phyloP scores from a whole-genome alignment of 306 rosid genomes.

The Cucurbita pepo region DNA sequence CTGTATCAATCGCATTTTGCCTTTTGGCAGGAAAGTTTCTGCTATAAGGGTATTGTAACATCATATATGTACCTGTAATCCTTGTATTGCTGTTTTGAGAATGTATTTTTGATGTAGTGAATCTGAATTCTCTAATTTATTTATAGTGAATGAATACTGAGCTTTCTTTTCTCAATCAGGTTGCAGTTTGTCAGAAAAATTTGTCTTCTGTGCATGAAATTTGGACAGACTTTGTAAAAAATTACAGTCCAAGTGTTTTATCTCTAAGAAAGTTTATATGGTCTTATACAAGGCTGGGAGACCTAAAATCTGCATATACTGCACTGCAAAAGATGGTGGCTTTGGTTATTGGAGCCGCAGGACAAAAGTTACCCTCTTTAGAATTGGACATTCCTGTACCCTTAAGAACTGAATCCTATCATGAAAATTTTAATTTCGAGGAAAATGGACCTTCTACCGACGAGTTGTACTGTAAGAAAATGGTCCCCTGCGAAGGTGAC shows the following conservation, averaged over 20 bases:
- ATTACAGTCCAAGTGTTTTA: constrained; percentile 30
- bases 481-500: constrained; percentile 14
- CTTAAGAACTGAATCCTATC: constrained; percentile 18
- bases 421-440: constrained; percentile 18
- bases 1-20: not conserved
- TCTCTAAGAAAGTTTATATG: constrained; percentile 36
- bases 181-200: constrained; percentile 71
- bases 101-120: not conserved
- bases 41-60: not conserved
- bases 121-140: not conserved
- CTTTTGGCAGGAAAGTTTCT: not conserved
- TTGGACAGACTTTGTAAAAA: constrained; percentile 47
- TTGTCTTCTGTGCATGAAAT: constrained; percentile 47
- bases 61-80: not conserved
- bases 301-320: constrained; percentile 24
- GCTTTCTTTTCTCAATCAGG: constrained; percentile 35
- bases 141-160: not conserved
- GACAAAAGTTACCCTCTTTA: constrained; percentile 31
- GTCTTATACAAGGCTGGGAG: constrained; percentile 42
- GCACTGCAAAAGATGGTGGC: constrained; percentile 50
- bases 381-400: constrained; percentile 69
- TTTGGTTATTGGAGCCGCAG: constrained; percentile 23
- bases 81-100: not conserved
- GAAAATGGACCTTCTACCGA: constrained; percentile 18
- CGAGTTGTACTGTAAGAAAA: constrained; percentile 1